phyloP scores from a whole-genome alignment of 2,329 filamentous ascomycete species.

The Alternaria triticina region DNA sequence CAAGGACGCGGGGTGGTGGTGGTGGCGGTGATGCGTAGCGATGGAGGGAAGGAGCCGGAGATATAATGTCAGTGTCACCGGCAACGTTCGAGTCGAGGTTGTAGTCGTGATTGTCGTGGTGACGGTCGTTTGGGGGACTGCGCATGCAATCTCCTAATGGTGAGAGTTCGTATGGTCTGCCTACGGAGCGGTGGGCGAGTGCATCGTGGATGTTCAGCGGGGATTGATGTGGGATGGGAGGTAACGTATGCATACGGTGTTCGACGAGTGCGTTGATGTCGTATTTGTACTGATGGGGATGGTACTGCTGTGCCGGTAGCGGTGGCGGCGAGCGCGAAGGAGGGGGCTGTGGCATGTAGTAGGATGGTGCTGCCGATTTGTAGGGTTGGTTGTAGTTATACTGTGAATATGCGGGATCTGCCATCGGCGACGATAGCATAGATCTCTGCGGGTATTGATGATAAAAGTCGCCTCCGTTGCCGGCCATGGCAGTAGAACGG shows the following conservation, averaged over 20 bases:
- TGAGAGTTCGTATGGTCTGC: neutral
- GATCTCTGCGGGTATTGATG: conserved; percentile 1
- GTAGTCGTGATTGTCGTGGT: neutral
- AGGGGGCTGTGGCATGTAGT: neutral
- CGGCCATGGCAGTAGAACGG: neutral
- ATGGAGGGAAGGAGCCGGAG: neutral
- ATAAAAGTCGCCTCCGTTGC: neutral
- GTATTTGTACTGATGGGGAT: neutral
- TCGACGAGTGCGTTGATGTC: conserved; percentile 1
- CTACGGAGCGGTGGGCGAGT: neutral
- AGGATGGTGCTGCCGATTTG: neutral
- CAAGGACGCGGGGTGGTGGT: neutral
- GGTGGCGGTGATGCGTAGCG: neutral
- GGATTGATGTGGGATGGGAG: neutral
- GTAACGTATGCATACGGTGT: neutral
- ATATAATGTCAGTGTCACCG: neutral
- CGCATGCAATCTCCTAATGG: neutral
- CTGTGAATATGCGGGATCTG: neutral
- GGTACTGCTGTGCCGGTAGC: neutral
- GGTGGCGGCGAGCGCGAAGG: neutral
- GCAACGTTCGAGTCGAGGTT: neutral
- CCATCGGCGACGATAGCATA: neutral
- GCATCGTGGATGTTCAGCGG: neutral
- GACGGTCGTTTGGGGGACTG: neutral
- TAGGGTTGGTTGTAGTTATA: neutral